Conservation (phyloP, 176 grass and related monocot genomes). For the Otatea glauca region DNA sequence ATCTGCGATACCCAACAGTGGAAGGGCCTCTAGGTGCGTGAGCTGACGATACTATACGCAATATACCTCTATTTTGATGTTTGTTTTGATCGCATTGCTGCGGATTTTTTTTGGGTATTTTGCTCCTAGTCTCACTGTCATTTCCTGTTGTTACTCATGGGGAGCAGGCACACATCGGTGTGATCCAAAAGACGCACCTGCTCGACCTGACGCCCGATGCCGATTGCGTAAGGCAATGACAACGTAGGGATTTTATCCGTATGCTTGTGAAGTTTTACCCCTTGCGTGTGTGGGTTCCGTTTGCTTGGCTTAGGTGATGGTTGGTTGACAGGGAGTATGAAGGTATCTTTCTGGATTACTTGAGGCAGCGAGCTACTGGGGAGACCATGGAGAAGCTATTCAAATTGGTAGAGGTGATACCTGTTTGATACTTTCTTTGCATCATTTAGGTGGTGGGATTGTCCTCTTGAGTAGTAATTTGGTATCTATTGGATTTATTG, state of each 20-base stretch:
- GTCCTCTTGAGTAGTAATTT: neutral
- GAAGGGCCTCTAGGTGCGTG: conserved; percentile 71
- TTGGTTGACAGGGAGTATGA: conserved; percentile 64
- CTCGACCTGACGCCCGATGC: conserved; percentile 79
- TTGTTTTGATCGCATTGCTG: neutral
- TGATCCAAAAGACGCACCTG: conserved; percentile 78
- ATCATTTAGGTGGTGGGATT: neutral
- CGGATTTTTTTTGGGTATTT: neutral
- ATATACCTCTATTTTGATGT: neutral
- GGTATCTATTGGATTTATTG: conserved; percentile 7
- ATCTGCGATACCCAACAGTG: conserved; percentile 78
- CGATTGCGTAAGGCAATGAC: conserved; percentile 83
- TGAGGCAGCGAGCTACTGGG: conserved; percentile 62
- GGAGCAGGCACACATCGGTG: conserved; percentile 65
- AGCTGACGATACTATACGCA: neutral
- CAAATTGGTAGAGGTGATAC: conserved; percentile 65
- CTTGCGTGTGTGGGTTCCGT: conserved; percentile 17
- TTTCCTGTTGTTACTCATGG: conserved; percentile 11
- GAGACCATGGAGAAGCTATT: conserved; percentile 86
- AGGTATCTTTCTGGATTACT: conserved; percentile 76
- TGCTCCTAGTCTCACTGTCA: conserved; percentile 28
- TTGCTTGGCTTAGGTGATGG: conserved; percentile 10
- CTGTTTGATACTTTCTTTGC: neutral
- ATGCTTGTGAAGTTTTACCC: neutral
- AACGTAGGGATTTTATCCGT: conserved; percentile 50